Base-by-base conservation (phyloP, 2,329 filamentous ascomycete species). In the Colletotrichum agaves region DNA sequence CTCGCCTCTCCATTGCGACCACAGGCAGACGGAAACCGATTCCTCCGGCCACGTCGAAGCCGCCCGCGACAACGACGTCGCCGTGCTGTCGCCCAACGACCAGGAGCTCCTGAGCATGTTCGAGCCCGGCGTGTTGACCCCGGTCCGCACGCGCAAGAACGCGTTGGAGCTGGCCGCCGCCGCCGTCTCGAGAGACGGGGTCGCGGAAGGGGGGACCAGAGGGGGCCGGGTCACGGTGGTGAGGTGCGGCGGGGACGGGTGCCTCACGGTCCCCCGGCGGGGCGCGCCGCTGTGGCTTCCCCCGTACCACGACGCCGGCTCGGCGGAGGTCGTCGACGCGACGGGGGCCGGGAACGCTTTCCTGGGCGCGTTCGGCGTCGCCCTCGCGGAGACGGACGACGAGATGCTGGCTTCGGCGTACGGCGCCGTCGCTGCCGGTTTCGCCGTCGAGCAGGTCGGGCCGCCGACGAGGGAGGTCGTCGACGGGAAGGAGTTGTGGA, bases 391-490 rank as follows among this genome's bases (percentile, higher is more conserved):
- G 19, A 56, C 37, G 47, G 21, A 7, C 12, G 53, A 64, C 23
- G 64, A 35, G 31, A n/a, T 44, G 3, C 58, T 63, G n/a, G 63
- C 67, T 2, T 53, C 67, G 2, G 46, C 64, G 41, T 43, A 58
- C 31, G 67, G 63, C 0, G 53, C 67, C 10, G 63, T 69, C 11
- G 59, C 63, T 19, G 67, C 64, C 8, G 63, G 67, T 12, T 68
- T 69, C 17, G 63, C 27, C 2, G 44, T 67, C 13, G 63, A 63
- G 35, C 67, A 69, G 33, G 19, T 39, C 5, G 63, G 67, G 2
- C 63, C 60, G 21, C 67, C 67, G 0, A 13, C 1, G 13, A 52
- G 49, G 12, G 59, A 57, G 63, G 12, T 50, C 11, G 39, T 55
- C 12, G 17, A 55, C 11, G 67, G 35, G 8, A 46, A 10, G 4